Conservation (phyloP, 208 protist species). For the Trypanosoma boissoni region DNA sequence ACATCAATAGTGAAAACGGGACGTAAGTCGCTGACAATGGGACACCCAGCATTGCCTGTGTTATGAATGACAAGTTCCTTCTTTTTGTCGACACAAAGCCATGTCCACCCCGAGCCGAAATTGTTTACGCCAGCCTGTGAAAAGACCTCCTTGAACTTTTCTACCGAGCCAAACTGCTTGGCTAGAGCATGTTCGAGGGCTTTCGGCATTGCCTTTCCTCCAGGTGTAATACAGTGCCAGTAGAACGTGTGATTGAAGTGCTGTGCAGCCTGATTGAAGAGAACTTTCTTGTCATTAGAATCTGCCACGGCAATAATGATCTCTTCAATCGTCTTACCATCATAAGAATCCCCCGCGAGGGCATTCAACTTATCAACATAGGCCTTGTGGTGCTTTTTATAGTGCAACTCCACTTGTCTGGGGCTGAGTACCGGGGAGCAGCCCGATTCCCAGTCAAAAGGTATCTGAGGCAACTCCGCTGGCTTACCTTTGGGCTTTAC, state of each 20-base stretch:
- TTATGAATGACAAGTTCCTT: constrained; percentile 82
- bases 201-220: constrained; percentile 62
- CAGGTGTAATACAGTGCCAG: constrained; percentile 80
- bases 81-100: constrained; percentile 87
- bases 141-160: constrained; percentile 90
- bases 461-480: constrained; percentile 69
- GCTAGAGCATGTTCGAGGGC: constrained; percentile 65
- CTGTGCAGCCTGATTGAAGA: constrained; percentile 92
- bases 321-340: constrained; percentile 85
- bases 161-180: constrained; percentile 78
- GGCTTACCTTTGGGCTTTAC: constrained; percentile 41
- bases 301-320: constrained; percentile 51
- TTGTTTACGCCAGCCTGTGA: constrained; percentile 71
- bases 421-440: constrained; percentile 69
- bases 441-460: constrained; percentile 70
- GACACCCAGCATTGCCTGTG: constrained; percentile 89
- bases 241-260: constrained; percentile 94
- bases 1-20: constrained; percentile 91
- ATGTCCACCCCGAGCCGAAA: constrained; percentile 95
- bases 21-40: constrained; percentile 58
- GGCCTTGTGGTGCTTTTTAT: constrained; percentile 92
- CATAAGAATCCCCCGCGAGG: constrained; percentile 45
- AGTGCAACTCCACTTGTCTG: constrained; percentile 89
- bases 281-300: constrained; percentile 58
- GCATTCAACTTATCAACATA: constrained; percentile 93